These are phyloP conservation scores for Wickerhamiella galacta DNA, from an alignment of 805 yeast genomes.

Conservation along the genomic window DNA sequence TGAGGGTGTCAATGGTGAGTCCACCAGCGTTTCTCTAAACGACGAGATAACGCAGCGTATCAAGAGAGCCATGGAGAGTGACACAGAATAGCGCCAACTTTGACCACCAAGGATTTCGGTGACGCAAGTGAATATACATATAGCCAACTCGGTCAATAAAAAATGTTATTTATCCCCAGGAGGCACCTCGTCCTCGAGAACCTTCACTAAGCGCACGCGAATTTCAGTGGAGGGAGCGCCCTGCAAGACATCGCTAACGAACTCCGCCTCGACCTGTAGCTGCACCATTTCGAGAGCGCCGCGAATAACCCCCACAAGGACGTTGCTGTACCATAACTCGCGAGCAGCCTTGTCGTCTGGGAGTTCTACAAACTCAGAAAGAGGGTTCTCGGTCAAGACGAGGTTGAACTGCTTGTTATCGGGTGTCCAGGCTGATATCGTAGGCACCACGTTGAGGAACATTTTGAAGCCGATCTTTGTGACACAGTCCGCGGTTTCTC, in stretches of 20 bases:
- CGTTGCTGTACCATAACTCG: slow-evolving; percentile 85
- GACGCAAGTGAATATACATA: background rate
- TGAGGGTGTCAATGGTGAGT: background rate
- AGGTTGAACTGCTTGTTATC: slow-evolving; percentile 64
- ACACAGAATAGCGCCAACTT: background rate
- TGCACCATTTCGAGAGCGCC: slow-evolving; percentile 96
- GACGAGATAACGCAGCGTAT: slow-evolving; percentile 2
- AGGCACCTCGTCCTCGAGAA: slow-evolving; percentile 86
- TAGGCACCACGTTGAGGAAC: slow-evolving; percentile 69
- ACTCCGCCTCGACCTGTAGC: slow-evolving; percentile 68
- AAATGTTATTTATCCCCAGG: slow-evolving; percentile 68
- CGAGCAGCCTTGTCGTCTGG: slow-evolving; percentile 58
- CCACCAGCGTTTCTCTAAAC: slow-evolving; percentile 1
- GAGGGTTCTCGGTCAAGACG: slow-evolving; percentile 67
- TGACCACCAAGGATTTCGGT: background rate
- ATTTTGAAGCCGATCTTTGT: slow-evolving; percentile 80
- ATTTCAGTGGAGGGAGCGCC: slow-evolving; percentile 77
- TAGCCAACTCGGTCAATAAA: background rate
- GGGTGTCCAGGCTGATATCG: slow-evolving; percentile 53
- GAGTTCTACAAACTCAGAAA: slow-evolving; percentile 87
- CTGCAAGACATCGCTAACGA: slow-evolving; percentile 61
- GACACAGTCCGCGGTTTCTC: slow-evolving; percentile 76
- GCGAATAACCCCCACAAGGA: slow-evolving; percentile 73
- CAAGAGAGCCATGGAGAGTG: background rate
- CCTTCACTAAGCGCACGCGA: slow-evolving; percentile 48